Conservation (phyloP, 73 alveolate genomes). For the Paramecium biaurelia region DNA sequence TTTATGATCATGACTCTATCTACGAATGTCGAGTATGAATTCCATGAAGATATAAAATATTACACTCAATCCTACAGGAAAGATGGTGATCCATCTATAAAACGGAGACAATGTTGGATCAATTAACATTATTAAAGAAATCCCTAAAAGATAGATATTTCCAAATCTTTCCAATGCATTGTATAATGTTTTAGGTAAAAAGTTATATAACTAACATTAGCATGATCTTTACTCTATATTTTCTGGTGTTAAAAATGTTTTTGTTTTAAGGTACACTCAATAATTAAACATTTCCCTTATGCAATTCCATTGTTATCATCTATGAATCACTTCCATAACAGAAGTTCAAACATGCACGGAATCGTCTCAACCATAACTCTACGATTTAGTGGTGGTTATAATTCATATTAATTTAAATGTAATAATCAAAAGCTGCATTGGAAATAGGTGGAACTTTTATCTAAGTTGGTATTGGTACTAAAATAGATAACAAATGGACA, state of each 20-base stretch:
- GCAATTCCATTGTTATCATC: conserved; percentile 42
- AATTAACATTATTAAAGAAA: conserved; percentile 53
- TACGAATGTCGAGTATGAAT: neutral
- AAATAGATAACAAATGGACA: neutral
- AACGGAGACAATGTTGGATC: conserved; percentile 50
- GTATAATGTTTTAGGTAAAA: conserved; percentile 30
- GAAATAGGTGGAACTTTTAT: conserved; percentile 58
- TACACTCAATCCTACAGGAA: neutral
- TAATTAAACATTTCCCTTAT: neutral
- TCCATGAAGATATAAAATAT: neutral
- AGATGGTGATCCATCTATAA: conserved; percentile 12
- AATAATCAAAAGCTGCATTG: neutral
- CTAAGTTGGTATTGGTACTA: conserved; percentile 28
- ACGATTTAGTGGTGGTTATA: neutral
- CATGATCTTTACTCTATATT: neutral
- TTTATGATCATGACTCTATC: conserved; percentile 4
- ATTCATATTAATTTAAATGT: neutral
- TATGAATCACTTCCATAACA: neutral
- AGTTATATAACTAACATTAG: conserved; percentile 14
- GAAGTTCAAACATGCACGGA: neutral
- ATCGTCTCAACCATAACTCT: neutral
- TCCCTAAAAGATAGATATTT: conserved; percentile 46
- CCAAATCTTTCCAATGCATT: conserved; percentile 26
- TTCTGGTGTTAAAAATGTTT: neutral
- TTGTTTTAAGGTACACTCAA: conserved; percentile 7